Percentiles rank a stretch among this genome's conserved stretches.
Evolutionary conservation across 768 basidiomycete genomes (phyloP).

Genomic region (Russula griseocarnosa): DNA sequence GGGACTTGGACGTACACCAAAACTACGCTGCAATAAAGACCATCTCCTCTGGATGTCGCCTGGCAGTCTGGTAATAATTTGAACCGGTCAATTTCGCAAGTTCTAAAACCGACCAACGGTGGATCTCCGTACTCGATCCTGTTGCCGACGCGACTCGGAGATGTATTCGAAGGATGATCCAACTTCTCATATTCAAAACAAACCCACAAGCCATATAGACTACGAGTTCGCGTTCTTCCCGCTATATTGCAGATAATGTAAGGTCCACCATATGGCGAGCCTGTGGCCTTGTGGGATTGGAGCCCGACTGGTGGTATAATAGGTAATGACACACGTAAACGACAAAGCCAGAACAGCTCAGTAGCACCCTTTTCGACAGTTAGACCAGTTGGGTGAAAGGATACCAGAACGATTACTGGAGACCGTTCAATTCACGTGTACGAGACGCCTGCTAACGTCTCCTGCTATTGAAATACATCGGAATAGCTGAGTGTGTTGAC

Average conservation of each 20-base stretch:
- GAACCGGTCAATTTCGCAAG: background rate
- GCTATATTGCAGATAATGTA: background rate
- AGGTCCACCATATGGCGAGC: background rate
- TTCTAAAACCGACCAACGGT: background rate
- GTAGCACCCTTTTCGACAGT: background rate
- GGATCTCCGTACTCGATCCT: background rate
- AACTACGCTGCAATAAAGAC: background rate
- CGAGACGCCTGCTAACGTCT: no score
- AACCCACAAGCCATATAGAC: background rate
- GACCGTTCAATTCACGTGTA: background rate
- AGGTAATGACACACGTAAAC: background rate
- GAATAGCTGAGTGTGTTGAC: no score
- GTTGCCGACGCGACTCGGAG: background rate
- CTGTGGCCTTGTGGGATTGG: background rate
- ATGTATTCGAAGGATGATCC: no score
- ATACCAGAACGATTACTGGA: background rate
- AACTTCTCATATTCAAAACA: background rate
- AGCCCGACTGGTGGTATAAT: background rate
- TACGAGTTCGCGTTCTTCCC: background rate
- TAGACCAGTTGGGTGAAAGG: background rate
- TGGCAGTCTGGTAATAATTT: slow-evolving; percentile 4
- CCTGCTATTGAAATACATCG: no score
- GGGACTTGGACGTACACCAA: background rate
- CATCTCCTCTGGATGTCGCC: slow-evolving; percentile 4
- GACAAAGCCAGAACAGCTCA: background rate